phyloP scores from a whole-genome alignment of 352 stramenopile genomes.

The Pythium brassicae region DNA sequence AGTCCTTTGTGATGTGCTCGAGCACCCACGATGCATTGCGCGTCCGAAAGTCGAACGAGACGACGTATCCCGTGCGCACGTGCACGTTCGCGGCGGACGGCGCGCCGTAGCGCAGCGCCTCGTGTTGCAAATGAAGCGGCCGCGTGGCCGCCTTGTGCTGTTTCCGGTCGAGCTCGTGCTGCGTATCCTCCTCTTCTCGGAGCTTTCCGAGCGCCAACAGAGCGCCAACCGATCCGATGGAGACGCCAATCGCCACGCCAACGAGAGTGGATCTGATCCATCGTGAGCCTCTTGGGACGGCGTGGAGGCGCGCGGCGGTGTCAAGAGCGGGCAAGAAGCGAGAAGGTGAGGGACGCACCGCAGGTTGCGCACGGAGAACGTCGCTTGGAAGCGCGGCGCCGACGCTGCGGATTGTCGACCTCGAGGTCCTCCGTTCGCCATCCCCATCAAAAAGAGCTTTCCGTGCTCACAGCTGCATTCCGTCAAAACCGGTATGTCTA shows the following conservation, averaged over 20 bases:
- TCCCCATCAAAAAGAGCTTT: too few species aligned
- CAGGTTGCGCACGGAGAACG: constrained; percentile 9
- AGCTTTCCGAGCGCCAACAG: constrained; percentile 33
- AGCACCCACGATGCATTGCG: constrained; percentile 85
- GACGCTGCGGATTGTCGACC: not conserved
- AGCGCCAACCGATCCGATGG: constrained; percentile 41
- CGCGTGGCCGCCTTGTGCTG: not conserved
- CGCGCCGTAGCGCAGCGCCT: constrained; percentile 67
- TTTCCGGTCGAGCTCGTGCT: constrained; percentile 7
- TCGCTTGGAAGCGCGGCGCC: constrained; percentile 8
- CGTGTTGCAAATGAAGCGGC: constrained; percentile 30
- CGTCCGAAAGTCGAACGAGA: constrained; percentile 82
- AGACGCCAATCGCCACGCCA: constrained; percentile 44
- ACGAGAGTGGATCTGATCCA: constrained; percentile 29
- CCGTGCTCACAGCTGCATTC: too few species aligned
- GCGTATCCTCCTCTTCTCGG: constrained; percentile 11
- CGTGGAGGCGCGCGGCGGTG: too few species aligned
- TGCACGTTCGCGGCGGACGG: constrained; percentile 69
- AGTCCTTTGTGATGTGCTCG: constrained; percentile 74
- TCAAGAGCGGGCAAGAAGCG: too few species aligned
- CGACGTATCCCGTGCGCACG: constrained; percentile 74
- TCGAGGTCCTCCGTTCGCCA: not conserved
- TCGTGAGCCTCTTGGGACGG: not conserved
- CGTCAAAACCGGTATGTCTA: too few species aligned
- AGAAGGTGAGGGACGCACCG: constrained; percentile 3